Percentiles rank a stretch among this genome's conserved stretches.
Evolutionary conservation across 1,284 basidiomycete species (phyloP).

Genomic region (Trichosporon faecale): DNA sequence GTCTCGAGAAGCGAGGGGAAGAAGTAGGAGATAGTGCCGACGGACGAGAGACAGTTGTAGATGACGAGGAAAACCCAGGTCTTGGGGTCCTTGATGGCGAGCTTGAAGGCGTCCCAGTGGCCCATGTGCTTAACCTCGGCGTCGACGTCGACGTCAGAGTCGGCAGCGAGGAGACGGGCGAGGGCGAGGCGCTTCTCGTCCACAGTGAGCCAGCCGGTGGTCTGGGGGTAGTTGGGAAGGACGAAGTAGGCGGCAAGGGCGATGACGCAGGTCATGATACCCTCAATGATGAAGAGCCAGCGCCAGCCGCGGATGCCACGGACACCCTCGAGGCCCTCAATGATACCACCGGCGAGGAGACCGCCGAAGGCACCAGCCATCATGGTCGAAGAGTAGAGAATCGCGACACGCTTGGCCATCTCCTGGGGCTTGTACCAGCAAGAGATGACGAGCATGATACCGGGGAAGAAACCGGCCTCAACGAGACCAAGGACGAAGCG

Average conservation of each 20-base stretch:
- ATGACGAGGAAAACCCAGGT: slow-evolving; percentile 30
- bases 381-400: slow-evolving; percentile 45
- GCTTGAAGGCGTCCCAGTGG: slow-evolving; percentile 27
- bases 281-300: slow-evolving; percentile 51
- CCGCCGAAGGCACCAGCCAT: slow-evolving; percentile 47
- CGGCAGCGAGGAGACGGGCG: slow-evolving; percentile 19
- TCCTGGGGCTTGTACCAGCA: slow-evolving; percentile 32
- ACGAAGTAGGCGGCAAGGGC: slow-evolving; percentile 44
- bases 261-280: slow-evolving; percentile 40
- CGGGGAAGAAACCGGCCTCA: slow-evolving; percentile 49
- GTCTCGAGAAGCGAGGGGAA: slow-evolving; percentile 33
- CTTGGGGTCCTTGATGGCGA: slow-evolving; percentile 33
- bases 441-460: slow-evolving; percentile 38
- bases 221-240: slow-evolving; percentile 43
- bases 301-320: slow-evolving; percentile 40
- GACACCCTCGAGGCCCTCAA: slow-evolving; percentile 36
- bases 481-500: slow-evolving; percentile 49
- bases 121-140: slow-evolving; percentile 21
- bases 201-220: slow-evolving; percentile 35
- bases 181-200: slow-evolving; percentile 26
- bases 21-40: slow-evolving; percentile 40
- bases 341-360: slow-evolving; percentile 44
- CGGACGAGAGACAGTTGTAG: slow-evolving; percentile 26
- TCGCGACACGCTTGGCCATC: slow-evolving; percentile 35
- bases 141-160: slow-evolving; percentile 17